A percentile compares a stretch with the other conserved stretches of the same genome.
Conservation (phyloP, 768 basidiomycete species). For the Rhodocollybia butyracea region DNA sequence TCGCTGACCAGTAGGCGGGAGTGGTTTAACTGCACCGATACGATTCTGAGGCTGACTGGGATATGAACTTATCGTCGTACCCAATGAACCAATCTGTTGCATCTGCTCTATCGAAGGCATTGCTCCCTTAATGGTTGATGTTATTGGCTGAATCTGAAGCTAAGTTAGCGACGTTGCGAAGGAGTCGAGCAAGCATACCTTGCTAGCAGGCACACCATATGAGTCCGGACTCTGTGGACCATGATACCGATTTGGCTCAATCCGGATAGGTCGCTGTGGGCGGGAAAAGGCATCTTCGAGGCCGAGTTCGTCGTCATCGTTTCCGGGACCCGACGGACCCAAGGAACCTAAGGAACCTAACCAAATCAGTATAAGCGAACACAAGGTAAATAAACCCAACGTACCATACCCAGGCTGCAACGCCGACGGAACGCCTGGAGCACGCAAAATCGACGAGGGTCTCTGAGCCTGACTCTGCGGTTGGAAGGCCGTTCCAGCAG, state of each 20-base stretch:
- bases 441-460: not conserved
- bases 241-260: constrained; percentile 1
- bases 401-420: not conserved
- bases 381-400: not conserved
- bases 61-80: too few relatives aligned
- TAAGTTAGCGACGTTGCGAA: too few relatives aligned
- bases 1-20: too few relatives aligned
- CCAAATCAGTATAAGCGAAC: not conserved
- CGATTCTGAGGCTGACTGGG: too few relatives aligned
- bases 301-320: constrained; percentile 53
- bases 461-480: not conserved
- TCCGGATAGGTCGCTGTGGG: not conserved
- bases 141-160: too few relatives aligned
- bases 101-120: too few relatives aligned
- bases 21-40: too few relatives aligned
- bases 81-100: too few relatives aligned
- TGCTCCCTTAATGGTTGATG: too few relatives aligned
- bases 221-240: constrained; percentile 1
- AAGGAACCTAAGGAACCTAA: too few relatives aligned
- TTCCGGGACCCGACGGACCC: too few relatives aligned
- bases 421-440: not conserved
- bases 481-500: not conserved
- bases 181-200: too few relatives aligned
- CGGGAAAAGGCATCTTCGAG: constrained; percentile 47
- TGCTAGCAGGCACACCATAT: not conserved